Conservation (phyloP, 805 yeast genomes). For the Middelhovenomyces tepae region DNA sequence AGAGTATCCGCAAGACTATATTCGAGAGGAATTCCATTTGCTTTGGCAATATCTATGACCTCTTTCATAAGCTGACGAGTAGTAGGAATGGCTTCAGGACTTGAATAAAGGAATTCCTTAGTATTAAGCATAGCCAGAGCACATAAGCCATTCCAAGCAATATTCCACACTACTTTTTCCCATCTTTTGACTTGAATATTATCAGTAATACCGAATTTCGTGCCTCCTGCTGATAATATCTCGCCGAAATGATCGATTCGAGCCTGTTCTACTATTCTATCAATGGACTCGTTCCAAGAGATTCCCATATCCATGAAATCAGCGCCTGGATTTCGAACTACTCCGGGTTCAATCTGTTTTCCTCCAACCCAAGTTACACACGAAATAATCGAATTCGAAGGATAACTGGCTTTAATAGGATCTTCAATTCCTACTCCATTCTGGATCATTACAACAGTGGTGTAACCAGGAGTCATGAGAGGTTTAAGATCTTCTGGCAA, state of each 20-base stretch:
- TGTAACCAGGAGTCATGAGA: constrained; percentile 9
- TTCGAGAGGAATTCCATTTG: constrained; percentile 3
- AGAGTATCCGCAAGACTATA: constrained; percentile 9
- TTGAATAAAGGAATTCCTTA: constrained; percentile 9
- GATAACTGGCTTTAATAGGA: constrained; percentile 8
- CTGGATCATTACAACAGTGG: constrained; percentile 12
- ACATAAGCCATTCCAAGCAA: constrained; percentile 18
- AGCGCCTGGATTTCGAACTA: constrained; percentile 1
- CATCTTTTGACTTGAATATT: constrained; percentile 14
- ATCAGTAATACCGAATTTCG: constrained; percentile 9
- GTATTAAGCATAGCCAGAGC: constrained; percentile 15
- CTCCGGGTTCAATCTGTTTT: constrained; percentile 9
- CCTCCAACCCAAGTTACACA: constrained; percentile 16
- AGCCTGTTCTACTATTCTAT: too few relatives aligned
- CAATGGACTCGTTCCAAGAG: too few relatives aligned
- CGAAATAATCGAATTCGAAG: constrained; percentile 10
- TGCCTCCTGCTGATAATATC: constrained; percentile 9
- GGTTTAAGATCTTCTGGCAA: constrained; percentile 12
- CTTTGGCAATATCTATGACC: not conserved
- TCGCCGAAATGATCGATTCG: too few relatives aligned
- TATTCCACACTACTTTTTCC: constrained; percentile 19
- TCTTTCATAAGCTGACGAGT: constrained; percentile 6
- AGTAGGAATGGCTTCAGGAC: constrained; percentile 10
- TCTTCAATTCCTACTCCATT: constrained; percentile 13
- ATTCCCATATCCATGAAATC: constrained; percentile 5